Base-by-base conservation (phyloP, 2,329 filamentous ascomycete genomes). In the Nigrospora oryzae region DNA sequence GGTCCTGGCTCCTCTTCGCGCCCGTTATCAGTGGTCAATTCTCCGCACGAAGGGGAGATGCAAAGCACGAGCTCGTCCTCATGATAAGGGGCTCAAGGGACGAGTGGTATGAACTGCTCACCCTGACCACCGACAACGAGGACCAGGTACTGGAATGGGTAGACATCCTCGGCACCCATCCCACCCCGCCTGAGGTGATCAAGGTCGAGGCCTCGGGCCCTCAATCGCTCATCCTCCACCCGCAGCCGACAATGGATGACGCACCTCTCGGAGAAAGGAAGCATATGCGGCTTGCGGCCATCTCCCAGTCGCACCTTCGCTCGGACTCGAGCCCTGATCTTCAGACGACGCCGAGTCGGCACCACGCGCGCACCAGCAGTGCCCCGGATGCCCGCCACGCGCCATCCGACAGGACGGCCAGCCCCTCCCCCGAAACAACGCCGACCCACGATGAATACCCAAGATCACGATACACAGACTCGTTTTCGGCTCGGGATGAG, bases 101-200 rank as follows among this genome's bases (percentile, higher is more conserved):
- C 43, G 80, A 86, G 51, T 97, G 91, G 90, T 83, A 83, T 49
- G 90, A 98, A 64, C 69, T 95, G 7, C 70, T 97, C 47, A 83
- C 80, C n/a, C 71, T 97, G 14, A 77, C 74, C 11, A 80, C 86
- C 3, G 84, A 90, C 43, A 80, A 87, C 57, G 83, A 89, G 49
- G 83, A 87, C 45, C 81, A 89, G 47, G 81, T 84, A 6, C 68
- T 78, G 14, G 93, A 97, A 63, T 98, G 93, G 93, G 70, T 96
- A 34, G 77, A 86, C 35, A 87, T 96, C 64, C 68, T 97, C 2
- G 75, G 75, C 14, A 65, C 66, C 36, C 63, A 58, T 23, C 76
- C 76, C 2, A 57, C 75, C 11, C 73, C 77, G 2, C 74, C 75
- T 0, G 55, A 62, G 44, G 57, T 68, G 31, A 60, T 61, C 33